Percentiles rank a stretch among this genome's conserved stretches.
Evolutionary conservation across 2,329 filamentous ascomycete species (phyloP).

Genomic region (Thielaviopsis populi): DNA sequence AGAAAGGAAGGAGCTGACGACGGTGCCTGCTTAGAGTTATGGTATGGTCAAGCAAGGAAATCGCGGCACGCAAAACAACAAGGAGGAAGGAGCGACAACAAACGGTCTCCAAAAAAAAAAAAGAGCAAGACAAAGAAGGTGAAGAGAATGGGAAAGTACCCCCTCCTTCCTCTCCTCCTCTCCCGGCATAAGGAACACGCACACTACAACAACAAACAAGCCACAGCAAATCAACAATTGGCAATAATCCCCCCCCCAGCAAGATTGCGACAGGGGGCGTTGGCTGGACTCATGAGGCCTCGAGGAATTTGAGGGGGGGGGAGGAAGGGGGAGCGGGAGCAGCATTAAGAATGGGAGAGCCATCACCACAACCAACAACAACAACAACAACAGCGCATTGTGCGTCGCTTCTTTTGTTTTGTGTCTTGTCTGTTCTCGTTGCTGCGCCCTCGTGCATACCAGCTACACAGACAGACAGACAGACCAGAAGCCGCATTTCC

Average conservation of each 20-base stretch:
- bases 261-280: background rate
- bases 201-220: background rate
- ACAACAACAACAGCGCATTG: background rate
- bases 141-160: background rate
- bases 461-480: background rate
- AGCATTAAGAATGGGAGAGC: background rate
- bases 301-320: background rate
- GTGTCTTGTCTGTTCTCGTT: background rate
- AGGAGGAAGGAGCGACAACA: background rate
- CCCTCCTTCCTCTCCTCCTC: background rate
- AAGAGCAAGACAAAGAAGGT: background rate
- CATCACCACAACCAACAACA: too few species aligned
- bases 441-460: background rate
- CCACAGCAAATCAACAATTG: background rate
- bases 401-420: background rate
- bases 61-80: background rate
- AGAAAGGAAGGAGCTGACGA: background rate
- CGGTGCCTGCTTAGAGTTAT: background rate
- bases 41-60: background rate
- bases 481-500: background rate
- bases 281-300: background rate
- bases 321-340: too few species aligned
- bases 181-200: background rate
- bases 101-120: background rate
- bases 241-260: background rate